phyloP scores from a whole-genome alignment of 1,284 basidiomycete species.

The Rhizoctonia solani region DNA sequence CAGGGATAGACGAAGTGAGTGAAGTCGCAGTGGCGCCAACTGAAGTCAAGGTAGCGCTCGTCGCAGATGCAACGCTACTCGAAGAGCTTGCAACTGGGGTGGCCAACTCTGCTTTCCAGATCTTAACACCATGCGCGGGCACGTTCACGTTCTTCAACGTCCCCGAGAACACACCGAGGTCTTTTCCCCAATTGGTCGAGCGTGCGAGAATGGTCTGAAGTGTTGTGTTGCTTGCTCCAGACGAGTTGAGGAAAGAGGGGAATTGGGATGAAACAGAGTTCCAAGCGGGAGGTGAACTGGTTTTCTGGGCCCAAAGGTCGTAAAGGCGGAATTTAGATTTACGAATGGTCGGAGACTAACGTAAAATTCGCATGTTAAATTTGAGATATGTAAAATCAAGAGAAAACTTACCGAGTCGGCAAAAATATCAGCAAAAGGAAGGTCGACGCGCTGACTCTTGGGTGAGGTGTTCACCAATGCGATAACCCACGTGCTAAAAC shows the following conservation, averaged over 20 bases:
- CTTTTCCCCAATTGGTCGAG: slow-evolving; percentile 46
- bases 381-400: background rate
- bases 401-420: slow-evolving; percentile 44
- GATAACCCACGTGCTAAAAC: slow-evolving; percentile 42
- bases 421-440: slow-evolving; percentile 47
- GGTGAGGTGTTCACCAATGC: slow-evolving; percentile 49
- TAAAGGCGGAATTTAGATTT: slow-evolving; percentile 45
- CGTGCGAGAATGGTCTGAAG: slow-evolving; percentile 19
- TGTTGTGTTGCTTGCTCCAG: slow-evolving; percentile 1
- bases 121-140: slow-evolving; percentile 44
- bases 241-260: slow-evolving; percentile 9
- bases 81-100: slow-evolving; percentile 3
- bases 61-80: background rate
- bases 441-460: slow-evolving; percentile 44
- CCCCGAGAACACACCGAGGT: slow-evolving; percentile 44
- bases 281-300: slow-evolving; percentile 16
- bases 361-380: background rate
- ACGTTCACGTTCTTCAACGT: slow-evolving; percentile 42
- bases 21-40: no score
- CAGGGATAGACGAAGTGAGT: no score
- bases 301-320: slow-evolving; percentile 50
- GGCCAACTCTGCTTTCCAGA: slow-evolving; percentile 39
- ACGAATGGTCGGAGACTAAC: slow-evolving; percentile 42
- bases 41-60: background rate
- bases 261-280: slow-evolving; percentile 21